These are phyloP conservation scores for Cyclotella choctawhatcheeana DNA, from an alignment of 108 stramenopile species.

Conservation along the genomic window DNA sequence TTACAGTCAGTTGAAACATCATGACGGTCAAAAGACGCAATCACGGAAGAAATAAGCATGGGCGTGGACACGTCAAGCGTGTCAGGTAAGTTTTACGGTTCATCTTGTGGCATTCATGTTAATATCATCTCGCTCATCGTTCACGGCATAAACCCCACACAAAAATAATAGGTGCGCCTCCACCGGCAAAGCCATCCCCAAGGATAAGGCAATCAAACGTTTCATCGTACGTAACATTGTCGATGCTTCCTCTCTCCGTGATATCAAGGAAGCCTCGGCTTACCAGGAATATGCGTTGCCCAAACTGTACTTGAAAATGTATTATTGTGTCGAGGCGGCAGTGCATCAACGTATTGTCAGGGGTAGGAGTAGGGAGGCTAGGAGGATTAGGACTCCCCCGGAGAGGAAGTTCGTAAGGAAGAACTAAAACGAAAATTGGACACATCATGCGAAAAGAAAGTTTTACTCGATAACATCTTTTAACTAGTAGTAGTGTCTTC, in stretches of 20 bases:
- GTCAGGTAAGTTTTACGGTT: conserved; percentile 67
- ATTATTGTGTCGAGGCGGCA: conserved; percentile 99
- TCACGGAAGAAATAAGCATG: conserved; percentile 99
- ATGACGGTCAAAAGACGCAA: conserved; percentile 99
- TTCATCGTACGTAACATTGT: conserved; percentile 99
- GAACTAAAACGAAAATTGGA: no score
- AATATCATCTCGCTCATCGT: no score
- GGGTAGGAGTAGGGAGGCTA: conserved; percentile 90
- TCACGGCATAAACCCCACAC: no score
- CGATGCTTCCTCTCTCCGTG: conserved; percentile 97
- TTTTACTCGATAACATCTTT: no score
- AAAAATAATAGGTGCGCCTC: conserved; percentile 97
- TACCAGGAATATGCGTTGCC: conserved; percentile 99
- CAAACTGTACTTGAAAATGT: conserved; percentile 99
- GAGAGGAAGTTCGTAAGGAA: conserved; percentile 51
- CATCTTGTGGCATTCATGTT: no score
- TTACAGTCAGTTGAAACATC: no score
- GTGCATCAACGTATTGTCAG: conserved; percentile 99
- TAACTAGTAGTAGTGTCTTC: no score
- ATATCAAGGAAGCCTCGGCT: conserved; percentile 99
- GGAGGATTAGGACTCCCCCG: conserved; percentile 96
- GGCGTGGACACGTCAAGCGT: conserved; percentile 99
- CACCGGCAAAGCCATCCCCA: conserved; percentile 99
- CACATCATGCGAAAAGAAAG: no score
- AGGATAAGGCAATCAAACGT: conserved; percentile 99